Conservation (phyloP, 1,284 basidiomycete genomes). For the Afroboletus lepidellus region DNA sequence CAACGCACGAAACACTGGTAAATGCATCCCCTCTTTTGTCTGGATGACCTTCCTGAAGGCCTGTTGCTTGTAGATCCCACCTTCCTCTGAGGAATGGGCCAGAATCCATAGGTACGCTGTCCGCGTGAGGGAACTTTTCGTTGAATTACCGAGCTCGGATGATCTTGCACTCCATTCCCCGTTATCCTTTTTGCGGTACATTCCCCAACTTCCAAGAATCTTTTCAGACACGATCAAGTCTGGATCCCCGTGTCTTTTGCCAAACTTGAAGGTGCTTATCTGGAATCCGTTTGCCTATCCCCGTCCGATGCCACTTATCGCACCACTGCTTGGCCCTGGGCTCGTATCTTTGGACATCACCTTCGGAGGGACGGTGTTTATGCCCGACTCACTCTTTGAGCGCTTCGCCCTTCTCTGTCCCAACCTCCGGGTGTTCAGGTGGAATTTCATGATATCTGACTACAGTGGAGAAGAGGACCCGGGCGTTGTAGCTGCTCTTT, state of each 20-base stretch:
- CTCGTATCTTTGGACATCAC: neutral
- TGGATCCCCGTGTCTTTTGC: neutral
- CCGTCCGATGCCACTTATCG: neutral
- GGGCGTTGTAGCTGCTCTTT: neutral
- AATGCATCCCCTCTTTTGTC: neutral
- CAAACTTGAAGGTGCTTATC: neutral
- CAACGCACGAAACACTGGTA: neutral
- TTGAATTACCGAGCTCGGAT: neutral
- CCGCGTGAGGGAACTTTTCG: neutral
- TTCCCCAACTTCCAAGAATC: neutral
- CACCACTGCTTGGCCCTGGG: neutral
- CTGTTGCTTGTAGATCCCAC: neutral
- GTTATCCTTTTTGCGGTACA: neutral
- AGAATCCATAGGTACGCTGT: neutral
- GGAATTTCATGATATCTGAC: neutral
- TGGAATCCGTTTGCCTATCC: neutral
- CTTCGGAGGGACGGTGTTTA: neutral
- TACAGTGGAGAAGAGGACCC: neutral
- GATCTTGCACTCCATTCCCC: neutral
- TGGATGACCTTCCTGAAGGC: neutral
- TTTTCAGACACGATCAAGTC: neutral
- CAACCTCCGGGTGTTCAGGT: neutral
- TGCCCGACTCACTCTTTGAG: neutral
- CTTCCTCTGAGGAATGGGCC: neutral
- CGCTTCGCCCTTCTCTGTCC: neutral